A percentile compares a stretch with the other conserved stretches of the same genome.
Evolutionary conservation across 2,329 filamentous ascomycete genomes (phyloP).

Genomic region (Apiospora aurea): DNA sequence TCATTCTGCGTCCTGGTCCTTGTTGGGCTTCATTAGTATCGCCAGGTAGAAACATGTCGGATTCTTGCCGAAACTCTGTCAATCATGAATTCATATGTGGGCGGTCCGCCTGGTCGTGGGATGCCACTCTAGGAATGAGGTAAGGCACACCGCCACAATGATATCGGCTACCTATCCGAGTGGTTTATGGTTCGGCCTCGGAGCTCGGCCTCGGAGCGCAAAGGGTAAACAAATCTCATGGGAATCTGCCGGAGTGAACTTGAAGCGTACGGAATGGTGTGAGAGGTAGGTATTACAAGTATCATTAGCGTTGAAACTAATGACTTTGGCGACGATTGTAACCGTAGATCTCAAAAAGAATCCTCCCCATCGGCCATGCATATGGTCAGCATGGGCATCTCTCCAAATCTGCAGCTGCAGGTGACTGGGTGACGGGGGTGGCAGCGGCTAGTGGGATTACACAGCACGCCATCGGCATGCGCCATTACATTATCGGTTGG

Average conservation of each 20-base stretch:
- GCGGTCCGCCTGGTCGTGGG: neutral
- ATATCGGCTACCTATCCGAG: neutral
- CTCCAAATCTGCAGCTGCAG: neutral
- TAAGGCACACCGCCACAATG: neutral
- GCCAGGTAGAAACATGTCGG: neutral
- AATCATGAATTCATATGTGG: neutral
- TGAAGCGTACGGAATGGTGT: neutral
- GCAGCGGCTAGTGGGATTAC: neutral
- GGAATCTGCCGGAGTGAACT: too few relatives aligned
- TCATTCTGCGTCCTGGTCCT: neutral
- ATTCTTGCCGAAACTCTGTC: neutral
- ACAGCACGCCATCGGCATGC: conserved; percentile 1
- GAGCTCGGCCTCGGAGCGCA: neutral
- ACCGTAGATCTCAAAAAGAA: neutral
- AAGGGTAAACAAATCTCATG: neutral
- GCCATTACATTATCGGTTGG: conserved; percentile 7
- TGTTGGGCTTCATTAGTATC: neutral
- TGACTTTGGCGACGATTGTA: neutral
- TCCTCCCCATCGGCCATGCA: neutral
- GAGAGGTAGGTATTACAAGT: neutral
- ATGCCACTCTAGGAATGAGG: neutral
- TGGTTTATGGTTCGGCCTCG: neutral
- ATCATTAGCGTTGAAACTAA: neutral
- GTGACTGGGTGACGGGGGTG: neutral
- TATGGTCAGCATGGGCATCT: neutral